These are phyloP conservation scores for Aspergillus pseudoglaucus DNA, from an alignment of 2,329 filamentous ascomycete genomes.

Conservation along the genomic window DNA sequence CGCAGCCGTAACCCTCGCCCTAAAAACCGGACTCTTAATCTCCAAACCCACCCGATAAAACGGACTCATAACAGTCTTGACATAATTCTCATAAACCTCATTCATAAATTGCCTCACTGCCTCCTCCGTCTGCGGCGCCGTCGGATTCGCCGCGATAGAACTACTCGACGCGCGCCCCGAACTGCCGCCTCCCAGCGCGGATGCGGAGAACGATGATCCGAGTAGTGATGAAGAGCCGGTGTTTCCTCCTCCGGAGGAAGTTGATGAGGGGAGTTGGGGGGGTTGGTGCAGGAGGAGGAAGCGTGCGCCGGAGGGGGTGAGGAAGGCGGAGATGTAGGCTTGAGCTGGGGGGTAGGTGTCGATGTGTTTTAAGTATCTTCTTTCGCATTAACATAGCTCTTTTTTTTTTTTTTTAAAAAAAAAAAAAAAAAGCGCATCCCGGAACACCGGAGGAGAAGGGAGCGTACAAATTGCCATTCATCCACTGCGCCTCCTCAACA, in stretches of 20 bases:
- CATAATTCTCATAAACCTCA: conserved; percentile 93
- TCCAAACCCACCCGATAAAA: conserved; percentile 85
- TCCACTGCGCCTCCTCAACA: conserved; percentile 95
- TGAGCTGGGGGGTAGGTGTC: conserved; percentile 82
- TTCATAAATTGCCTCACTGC: conserved; percentile 90
- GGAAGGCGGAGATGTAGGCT: conserved; percentile 89
- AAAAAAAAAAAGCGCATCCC: too few relatives aligned
- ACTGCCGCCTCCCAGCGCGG: neutral
- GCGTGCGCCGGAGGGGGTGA: conserved; percentile 85
- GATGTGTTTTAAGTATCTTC: conserved; percentile 89
- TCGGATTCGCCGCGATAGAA: conserved; percentile 77
- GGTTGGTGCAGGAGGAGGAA: conserved; percentile 93
- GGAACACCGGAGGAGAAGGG: too few relatives aligned
- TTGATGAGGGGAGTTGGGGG: conserved; percentile 40
- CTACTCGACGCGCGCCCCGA: conserved; percentile 50
- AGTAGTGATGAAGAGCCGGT: conserved; percentile 25
- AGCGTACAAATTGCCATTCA: conserved; percentile 68
- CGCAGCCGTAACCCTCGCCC: conserved; percentile 71
- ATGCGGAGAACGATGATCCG: conserved; percentile 18
- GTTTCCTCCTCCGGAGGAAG: conserved; percentile 15
- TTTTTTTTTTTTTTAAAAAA: too few relatives aligned
- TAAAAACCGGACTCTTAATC: conserved; percentile 80
- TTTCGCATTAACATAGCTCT: conserved; percentile 3
- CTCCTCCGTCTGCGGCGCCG: conserved; percentile 85
- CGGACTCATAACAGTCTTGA: conserved; percentile 95